Conservation (phyloP, 306 rosid species). For the Rosa lucieae region DNA sequence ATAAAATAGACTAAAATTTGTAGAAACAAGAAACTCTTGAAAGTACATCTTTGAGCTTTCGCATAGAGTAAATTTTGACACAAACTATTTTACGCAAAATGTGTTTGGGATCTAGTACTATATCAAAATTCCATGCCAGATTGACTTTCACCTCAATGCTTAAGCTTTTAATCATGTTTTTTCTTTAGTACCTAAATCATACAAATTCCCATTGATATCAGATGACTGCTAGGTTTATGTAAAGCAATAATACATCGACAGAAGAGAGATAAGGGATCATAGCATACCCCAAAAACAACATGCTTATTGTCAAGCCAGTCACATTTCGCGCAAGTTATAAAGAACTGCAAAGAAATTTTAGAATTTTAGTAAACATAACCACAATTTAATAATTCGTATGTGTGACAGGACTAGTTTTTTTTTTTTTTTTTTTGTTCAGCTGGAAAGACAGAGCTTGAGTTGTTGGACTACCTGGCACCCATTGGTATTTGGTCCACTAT, state of each 20-base stretch:
- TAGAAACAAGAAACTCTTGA: background rate
- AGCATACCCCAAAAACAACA: conserved; percentile 94
- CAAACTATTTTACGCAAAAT: background rate
- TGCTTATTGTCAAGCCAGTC: conserved; percentile 99
- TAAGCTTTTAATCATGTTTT: background rate
- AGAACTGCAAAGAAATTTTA: conserved; percentile 58
- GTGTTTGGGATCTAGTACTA: background rate
- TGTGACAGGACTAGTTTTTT: background rate
- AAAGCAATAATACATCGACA: background rate
- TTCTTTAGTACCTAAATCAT: background rate
- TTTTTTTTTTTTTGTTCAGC: background rate
- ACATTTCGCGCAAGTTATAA: conserved; percentile 86
- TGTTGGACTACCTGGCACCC: conserved; percentile 77
- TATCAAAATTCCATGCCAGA: background rate
- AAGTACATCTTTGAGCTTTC: background rate
- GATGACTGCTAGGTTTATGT: background rate
- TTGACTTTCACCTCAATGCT: background rate
- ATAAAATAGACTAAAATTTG: background rate
- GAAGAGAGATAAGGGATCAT: conserved; percentile 13
- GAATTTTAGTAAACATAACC: background rate
- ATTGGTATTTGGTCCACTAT: conserved; percentile 81
- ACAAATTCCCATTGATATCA: background rate
- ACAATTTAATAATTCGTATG: background rate
- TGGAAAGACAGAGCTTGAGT: conserved; percentile 6
- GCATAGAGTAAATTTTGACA: background rate